Conservation (phyloP, 2,329 filamentous ascomycete species). For the Emydomyces testavorans region DNA sequence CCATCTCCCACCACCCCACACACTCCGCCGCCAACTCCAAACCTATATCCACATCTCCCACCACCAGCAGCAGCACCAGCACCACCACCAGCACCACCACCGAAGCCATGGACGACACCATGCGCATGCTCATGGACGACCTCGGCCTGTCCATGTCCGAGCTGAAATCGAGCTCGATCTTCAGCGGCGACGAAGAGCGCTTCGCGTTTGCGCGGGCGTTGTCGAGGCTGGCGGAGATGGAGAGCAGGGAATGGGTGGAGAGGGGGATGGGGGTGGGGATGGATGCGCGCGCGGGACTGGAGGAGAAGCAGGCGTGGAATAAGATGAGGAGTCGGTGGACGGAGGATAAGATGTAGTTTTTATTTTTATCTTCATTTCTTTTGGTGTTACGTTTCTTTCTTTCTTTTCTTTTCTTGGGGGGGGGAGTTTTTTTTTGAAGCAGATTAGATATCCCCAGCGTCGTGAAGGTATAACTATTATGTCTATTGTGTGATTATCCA, state of each 20-base stretch:
- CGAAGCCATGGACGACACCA: constrained; percentile 32
- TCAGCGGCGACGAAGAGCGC: constrained; percentile 87
- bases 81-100: not conserved
- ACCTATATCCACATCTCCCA: not conserved
- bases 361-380: not conserved
- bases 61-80: not conserved
- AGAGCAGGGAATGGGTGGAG: constrained; percentile 89
- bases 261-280: constrained; percentile 48
- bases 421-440: too few species aligned
- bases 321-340: constrained; percentile 40
- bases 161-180: constrained; percentile 75
- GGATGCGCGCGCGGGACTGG: constrained; percentile 33
- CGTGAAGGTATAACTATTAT: too few species aligned
- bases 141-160: constrained; percentile 72
- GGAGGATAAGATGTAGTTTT: constrained; percentile 37
- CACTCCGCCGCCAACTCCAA: constrained; percentile 16
- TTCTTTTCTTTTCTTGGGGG: not conserved
- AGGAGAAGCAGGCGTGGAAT: constrained; percentile 39
- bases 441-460: too few species aligned
- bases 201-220: constrained; percentile 91
- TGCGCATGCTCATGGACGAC: constrained; percentile 78
- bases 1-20: constrained; percentile 25
- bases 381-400: not conserved
- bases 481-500: too few species aligned
- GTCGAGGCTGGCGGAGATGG: constrained; percentile 80